Evolutionary conservation across 179 eudicot species (phyloP).

Genomic region (Amaranthus tricolor): DNA sequence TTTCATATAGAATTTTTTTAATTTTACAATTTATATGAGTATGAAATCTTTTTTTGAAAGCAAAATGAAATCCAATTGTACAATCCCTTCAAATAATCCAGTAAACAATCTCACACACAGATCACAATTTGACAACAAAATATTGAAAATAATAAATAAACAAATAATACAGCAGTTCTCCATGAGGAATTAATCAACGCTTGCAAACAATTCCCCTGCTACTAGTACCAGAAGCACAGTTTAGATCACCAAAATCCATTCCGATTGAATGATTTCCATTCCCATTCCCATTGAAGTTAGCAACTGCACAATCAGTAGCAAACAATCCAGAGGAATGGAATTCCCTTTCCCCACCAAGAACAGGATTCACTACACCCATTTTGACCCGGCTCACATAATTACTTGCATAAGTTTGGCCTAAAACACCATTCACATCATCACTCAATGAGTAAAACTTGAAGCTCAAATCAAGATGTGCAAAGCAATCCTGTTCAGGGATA

Average conservation of each 20-base stretch:
- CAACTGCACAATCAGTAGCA: slow-evolving; percentile 52
- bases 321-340: slow-evolving; percentile 48
- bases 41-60: background rate
- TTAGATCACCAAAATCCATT: slow-evolving; percentile 36
- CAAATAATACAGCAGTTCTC: background rate
- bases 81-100: background rate
- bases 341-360: slow-evolving; percentile 60
- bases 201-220: slow-evolving; percentile 74
- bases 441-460: slow-evolving; percentile 61
- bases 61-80: background rate
- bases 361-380: slow-evolving; percentile 59
- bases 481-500: slow-evolving; percentile 46
- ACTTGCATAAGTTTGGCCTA: slow-evolving; percentile 64
- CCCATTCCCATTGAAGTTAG: slow-evolving; percentile 32
- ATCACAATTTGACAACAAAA: background rate
- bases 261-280: slow-evolving; percentile 6
- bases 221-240: slow-evolving; percentile 42
- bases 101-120: slow-evolving; percentile 5
- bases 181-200: slow-evolving; percentile 19
- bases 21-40: background rate
- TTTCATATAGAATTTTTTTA: background rate
- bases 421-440: slow-evolving; percentile 49
- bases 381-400: slow-evolving; percentile 57
- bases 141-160: background rate
- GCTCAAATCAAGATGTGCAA: slow-evolving; percentile 77